A percentile compares a stretch with the other conserved stretches of the same genome.
phyloP scores from a whole-genome alignment of 1,284 basidiomycete species.

The Afroboletus lepidellus region DNA sequence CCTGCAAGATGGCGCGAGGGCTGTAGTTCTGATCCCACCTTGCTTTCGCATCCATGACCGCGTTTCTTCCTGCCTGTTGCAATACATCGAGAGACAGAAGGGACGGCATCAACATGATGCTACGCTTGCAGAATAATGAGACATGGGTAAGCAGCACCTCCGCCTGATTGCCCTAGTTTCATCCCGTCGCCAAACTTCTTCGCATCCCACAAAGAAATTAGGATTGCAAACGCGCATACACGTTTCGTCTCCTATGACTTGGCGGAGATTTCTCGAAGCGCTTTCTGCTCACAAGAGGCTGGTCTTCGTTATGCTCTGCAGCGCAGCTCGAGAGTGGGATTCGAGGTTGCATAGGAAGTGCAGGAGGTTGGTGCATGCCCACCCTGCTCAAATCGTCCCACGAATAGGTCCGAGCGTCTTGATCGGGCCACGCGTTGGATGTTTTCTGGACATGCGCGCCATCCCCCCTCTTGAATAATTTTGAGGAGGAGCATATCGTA shows the following conservation, averaged over 20 bases:
- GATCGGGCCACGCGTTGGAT: slow-evolving; percentile 31
- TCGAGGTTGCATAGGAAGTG: slow-evolving; percentile 19
- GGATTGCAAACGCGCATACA: slow-evolving; percentile 22
- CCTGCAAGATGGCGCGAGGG: slow-evolving; percentile 32
- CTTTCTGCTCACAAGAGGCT: slow-evolving; percentile 14
- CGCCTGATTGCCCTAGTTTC: slow-evolving; percentile 10
- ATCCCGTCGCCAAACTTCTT: slow-evolving; percentile 19
- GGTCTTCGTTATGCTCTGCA: slow-evolving; percentile 27
- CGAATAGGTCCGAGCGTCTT: slow-evolving; percentile 12
- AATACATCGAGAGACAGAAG: slow-evolving; percentile 29
- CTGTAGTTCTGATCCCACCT: slow-evolving; percentile 24
- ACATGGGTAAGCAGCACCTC: slow-evolving; percentile 25
- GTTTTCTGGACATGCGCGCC: slow-evolving; percentile 28
- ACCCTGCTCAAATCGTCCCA: slow-evolving; percentile 13
- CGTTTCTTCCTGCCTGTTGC: slow-evolving; percentile 26
- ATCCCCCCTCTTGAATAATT: slow-evolving; percentile 11
- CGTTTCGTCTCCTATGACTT: slow-evolving; percentile 24
- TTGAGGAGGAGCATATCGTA: slow-evolving; percentile 18
- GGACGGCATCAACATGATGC: slow-evolving; percentile 32
- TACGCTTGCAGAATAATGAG: slow-evolving; percentile 30
- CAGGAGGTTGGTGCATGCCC: slow-evolving; percentile 31
- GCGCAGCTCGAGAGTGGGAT: slow-evolving; percentile 21
- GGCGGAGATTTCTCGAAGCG: slow-evolving; percentile 28
- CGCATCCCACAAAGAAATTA: slow-evolving; percentile 24
- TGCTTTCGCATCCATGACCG: slow-evolving; percentile 27